Conservation (phyloP, 495 filamentous ascomycete species). For the Tetracladium marchalianum region DNA sequence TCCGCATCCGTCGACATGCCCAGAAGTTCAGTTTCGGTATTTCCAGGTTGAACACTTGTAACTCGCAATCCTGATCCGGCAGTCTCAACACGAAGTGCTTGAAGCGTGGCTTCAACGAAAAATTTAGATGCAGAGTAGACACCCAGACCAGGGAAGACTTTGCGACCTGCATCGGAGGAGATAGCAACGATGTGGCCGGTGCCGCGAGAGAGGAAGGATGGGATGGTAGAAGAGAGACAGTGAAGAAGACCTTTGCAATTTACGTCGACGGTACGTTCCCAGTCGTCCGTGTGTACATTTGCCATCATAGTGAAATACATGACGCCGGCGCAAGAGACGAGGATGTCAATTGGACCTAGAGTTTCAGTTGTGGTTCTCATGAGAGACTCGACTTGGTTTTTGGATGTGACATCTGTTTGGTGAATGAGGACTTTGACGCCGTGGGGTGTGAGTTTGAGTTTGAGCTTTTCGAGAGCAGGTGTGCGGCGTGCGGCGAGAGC, state of each 20-base stretch:
- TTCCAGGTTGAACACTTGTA: slow-evolving; percentile 57
- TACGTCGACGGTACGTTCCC: slow-evolving; percentile 61
- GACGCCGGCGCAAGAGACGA: slow-evolving; percentile 59
- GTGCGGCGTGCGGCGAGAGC: slow-evolving; percentile 52
- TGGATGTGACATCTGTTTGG: slow-evolving; percentile 52
- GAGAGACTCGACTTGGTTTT: slow-evolving; percentile 43
- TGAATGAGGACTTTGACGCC: slow-evolving; percentile 48
- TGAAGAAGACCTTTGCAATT: slow-evolving; percentile 66
- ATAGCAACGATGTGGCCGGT: slow-evolving; percentile 57
- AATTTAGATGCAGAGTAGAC: slow-evolving; percentile 68
- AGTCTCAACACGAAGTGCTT: slow-evolving; percentile 55
- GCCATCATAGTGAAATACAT: slow-evolving; percentile 74
- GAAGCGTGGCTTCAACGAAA: slow-evolving; percentile 62
- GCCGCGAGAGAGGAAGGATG: slow-evolving; percentile 51
- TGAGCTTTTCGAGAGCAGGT: slow-evolving; percentile 48
- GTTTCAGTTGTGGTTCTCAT: slow-evolving; percentile 37
- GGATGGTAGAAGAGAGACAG: slow-evolving; percentile 47
- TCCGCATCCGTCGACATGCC: slow-evolving; percentile 56
- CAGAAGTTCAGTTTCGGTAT: slow-evolving; percentile 52
- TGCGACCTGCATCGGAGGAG: slow-evolving; percentile 59
- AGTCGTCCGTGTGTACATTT: slow-evolving; percentile 51
- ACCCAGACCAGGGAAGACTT: slow-evolving; percentile 61
- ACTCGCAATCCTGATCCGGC: slow-evolving; percentile 54
- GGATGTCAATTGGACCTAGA: slow-evolving; percentile 54
- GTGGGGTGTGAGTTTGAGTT: slow-evolving; percentile 33